A percentile compares a stretch with the other conserved stretches of the same genome.
These are phyloP conservation scores for Suillus discolor DNA, from an alignment of 768 basidiomycete genomes.

Conservation along the genomic window DNA sequence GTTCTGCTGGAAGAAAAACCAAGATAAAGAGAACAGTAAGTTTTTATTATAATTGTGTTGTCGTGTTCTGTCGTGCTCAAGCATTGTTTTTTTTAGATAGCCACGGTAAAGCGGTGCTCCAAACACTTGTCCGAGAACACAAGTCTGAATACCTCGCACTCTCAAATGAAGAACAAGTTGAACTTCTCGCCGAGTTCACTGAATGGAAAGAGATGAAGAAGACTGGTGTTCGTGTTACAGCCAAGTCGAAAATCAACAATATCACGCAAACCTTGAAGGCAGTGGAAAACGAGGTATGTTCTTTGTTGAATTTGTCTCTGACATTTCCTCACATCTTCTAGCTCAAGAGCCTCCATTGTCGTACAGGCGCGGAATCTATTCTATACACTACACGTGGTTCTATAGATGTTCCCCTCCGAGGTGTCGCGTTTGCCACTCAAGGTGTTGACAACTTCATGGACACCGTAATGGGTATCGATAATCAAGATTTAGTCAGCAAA, in stretches of 20 bases:
- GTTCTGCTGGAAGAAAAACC: conserved; percentile 16
- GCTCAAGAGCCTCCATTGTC: conserved; percentile 3
- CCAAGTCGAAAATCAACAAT: conserved; percentile 8
- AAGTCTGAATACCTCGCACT: neutral
- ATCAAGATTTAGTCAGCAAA: conserved; percentile 15
- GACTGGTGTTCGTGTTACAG: neutral
- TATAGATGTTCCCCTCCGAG: conserved; percentile 1
- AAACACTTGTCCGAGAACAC: neutral
- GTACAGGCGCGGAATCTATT: neutral
- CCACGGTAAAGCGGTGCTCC: neutral
- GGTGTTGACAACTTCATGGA: conserved; percentile 12
- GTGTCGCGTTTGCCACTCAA: conserved; percentile 7
- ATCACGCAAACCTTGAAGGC: conserved; percentile 9
- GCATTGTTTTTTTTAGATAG: neutral
- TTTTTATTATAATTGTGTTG: neutral
- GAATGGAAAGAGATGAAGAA: neutral
- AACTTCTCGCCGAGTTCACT: neutral
- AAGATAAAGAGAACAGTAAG: conserved; percentile 3
- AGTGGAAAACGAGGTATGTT: conserved; percentile 9
- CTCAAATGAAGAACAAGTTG: neutral
- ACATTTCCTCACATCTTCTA: neutral
- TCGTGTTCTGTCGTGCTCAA: neutral
- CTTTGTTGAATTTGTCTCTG: neutral
- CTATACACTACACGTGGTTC: conserved; percentile 2
- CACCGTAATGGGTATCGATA: conserved; percentile 8